These are phyloP conservation scores for Xylariomycetidae sp. DNA, from an alignment of 2,329 filamentous ascomycete species.

Conservation along the genomic window DNA sequence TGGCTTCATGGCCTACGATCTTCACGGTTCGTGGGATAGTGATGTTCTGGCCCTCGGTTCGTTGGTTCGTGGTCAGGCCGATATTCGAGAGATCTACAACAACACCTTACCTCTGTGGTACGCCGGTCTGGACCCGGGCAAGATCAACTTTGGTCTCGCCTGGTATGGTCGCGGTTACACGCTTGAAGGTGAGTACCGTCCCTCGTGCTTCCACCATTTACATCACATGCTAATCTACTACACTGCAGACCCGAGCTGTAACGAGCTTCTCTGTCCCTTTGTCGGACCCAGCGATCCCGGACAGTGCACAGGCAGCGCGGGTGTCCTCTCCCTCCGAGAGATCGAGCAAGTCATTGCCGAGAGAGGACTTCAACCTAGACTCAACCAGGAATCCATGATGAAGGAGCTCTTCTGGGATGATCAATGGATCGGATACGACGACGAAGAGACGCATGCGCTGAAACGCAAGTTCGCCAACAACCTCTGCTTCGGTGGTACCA, in stretches of 20 bases:
- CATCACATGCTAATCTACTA: too few relatives aligned
- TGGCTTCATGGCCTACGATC: conserved; percentile 34
- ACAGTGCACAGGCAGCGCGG: conserved; percentile 20
- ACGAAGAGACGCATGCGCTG: conserved; percentile 18
- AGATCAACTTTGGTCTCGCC: conserved; percentile 41
- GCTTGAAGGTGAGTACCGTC: conserved; percentile 19
- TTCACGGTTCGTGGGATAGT: conserved; percentile 37
- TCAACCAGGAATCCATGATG: conserved; percentile 16
- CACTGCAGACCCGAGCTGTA: conserved; percentile 20
- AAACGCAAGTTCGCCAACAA: conserved; percentile 23
- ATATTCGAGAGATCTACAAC: conserved; percentile 35
- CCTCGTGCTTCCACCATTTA: too few relatives aligned
- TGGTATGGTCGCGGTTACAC: conserved; percentile 43
- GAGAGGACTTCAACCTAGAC: conserved; percentile 11
- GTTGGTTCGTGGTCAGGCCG: conserved; percentile 32
- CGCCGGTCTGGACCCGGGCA: conserved; percentile 30
- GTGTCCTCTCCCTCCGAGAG: conserved; percentile 26
- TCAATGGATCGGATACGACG: conserved; percentile 22
- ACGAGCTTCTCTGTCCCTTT: conserved; percentile 17
- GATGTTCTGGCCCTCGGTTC: conserved; percentile 24
- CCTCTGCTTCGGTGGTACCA: conserved; percentile 27
- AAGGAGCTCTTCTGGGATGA: conserved; percentile 23
- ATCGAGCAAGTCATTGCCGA: conserved; percentile 24
- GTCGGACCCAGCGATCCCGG: conserved; percentile 20
- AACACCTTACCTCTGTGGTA: conserved; percentile 34